Evolutionary conservation across 805 yeast species (phyloP).

Genomic region (Candida patagonica): DNA sequence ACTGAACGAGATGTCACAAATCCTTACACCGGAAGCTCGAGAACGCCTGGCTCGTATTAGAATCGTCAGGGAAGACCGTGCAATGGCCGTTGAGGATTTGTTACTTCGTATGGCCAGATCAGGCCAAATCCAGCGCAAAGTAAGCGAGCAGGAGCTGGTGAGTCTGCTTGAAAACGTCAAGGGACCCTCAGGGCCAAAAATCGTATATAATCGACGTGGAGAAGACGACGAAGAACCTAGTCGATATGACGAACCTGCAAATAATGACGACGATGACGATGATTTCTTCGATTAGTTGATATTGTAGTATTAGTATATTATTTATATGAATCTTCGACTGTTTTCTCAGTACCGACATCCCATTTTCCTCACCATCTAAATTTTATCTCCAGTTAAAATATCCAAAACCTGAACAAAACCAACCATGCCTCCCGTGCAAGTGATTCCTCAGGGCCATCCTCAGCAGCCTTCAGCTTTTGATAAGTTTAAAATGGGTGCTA

Average conservation of each 20-base stretch:
- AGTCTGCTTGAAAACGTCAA: constrained; percentile 72
- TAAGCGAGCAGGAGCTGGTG: constrained; percentile 77
- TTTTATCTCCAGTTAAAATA: background rate
- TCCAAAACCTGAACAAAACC: background rate
- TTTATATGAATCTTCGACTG: background rate
- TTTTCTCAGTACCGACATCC: background rate
- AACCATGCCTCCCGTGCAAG: constrained; percentile 5
- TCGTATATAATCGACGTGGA: constrained; percentile 42
- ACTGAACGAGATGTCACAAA: constrained; percentile 45
- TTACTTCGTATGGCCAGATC: constrained; percentile 60
- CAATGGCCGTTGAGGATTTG: constrained; percentile 72
- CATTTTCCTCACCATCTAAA: background rate
- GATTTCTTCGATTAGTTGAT: constrained; percentile 36
- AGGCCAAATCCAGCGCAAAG: constrained; percentile 66
- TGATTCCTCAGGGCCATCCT: constrained; percentile 8
- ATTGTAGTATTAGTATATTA: background rate
- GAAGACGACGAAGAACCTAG: constrained; percentile 31
- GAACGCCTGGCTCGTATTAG: constrained; percentile 81
- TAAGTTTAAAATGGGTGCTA: constrained; percentile 95
- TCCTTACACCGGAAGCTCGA: constrained; percentile 73
- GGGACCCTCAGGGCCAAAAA: constrained; percentile 51
- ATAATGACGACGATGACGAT: constrained; percentile 28
- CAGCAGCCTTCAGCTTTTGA: constrained; percentile 73
- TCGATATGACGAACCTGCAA: constrained; percentile 30
- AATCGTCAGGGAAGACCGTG: constrained; percentile 87